These are phyloP conservation scores for Oryza glumipatula DNA, from an alignment of 176 grass and related monocot genomes.

Conservation along the genomic window DNA sequence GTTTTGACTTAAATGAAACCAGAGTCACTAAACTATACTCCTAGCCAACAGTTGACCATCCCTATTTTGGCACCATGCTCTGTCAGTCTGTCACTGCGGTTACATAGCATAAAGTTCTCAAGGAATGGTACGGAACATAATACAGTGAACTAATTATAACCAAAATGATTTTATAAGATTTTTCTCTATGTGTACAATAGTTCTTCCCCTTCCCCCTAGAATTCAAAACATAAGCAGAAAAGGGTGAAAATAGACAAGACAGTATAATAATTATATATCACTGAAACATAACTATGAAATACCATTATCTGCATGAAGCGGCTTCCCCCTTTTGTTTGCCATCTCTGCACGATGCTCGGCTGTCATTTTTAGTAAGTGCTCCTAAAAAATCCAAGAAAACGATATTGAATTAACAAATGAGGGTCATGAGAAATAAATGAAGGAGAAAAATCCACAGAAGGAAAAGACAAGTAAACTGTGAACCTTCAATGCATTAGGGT, in stretches of 20 bases:
- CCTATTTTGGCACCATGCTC: background rate
- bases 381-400: constrained; percentile 50
- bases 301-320: constrained; percentile 74
- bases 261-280: constrained; percentile 8
- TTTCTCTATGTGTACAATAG: background rate
- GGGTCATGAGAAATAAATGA: constrained; percentile 5
- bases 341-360: constrained; percentile 78
- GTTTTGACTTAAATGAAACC: background rate
- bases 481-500: constrained; percentile 86
- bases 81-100: background rate
- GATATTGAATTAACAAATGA: constrained; percentile 7
- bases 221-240: constrained; percentile 11
- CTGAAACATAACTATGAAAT: constrained; percentile 48
- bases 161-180: background rate
- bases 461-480: background rate
- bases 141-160: background rate
- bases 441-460: constrained; percentile 1
- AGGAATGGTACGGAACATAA: background rate
- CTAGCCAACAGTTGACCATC: background rate
- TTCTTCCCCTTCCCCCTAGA: constrained; percentile 1
- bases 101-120: background rate
- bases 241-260: constrained; percentile 26
- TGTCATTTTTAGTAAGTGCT: constrained; percentile 85
- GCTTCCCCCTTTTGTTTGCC: constrained; percentile 89
- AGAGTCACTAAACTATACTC: background rate